These are phyloP conservation scores for Epichloe uncinata DNA, from an alignment of 2,329 filamentous ascomycete species.

Conservation along the genomic window DNA sequence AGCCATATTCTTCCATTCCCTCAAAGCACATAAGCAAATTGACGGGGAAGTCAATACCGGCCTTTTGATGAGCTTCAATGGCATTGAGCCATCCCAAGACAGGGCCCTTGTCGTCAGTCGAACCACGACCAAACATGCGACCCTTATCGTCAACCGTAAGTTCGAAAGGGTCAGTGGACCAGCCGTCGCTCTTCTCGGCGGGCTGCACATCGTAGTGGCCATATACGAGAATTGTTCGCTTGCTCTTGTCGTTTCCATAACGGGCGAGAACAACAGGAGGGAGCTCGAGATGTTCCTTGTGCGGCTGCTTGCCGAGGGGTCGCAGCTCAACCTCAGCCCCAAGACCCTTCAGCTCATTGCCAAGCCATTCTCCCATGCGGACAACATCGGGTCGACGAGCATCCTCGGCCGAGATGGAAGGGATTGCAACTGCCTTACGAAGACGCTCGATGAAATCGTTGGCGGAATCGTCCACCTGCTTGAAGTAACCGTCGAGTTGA, in stretches of 20 bases:
- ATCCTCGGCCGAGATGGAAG: slow-evolving; percentile 87
- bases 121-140: slow-evolving; percentile 90
- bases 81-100: slow-evolving; percentile 96
- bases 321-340: slow-evolving; percentile 82
- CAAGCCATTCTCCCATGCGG: slow-evolving; percentile 90
- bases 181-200: slow-evolving; percentile 83
- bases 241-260: slow-evolving; percentile 83
- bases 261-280: slow-evolving; percentile 86
- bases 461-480: slow-evolving; percentile 72
- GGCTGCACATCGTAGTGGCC: slow-evolving; percentile 99
- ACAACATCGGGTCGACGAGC: slow-evolving; percentile 82
- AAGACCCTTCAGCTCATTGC: slow-evolving; percentile 64
- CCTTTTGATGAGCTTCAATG: slow-evolving; percentile 94
- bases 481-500: slow-evolving; percentile 83
- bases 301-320: slow-evolving; percentile 79
- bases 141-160: slow-evolving; percentile 79
- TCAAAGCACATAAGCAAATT: slow-evolving; percentile 99
- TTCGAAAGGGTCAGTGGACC: slow-evolving; percentile 89
- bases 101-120: slow-evolving; percentile 95
- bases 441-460: slow-evolving; percentile 81
- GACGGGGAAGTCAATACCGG: slow-evolving; percentile 86
- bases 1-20: slow-evolving; percentile 99
- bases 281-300: slow-evolving; percentile 78
- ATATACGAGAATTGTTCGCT: slow-evolving; percentile 92
- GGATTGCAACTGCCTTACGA: slow-evolving; percentile 85